These are phyloP conservation scores for Tetrapisispora phaffii DNA, from an alignment of 805 yeast genomes.

Conservation along the genomic window DNA sequence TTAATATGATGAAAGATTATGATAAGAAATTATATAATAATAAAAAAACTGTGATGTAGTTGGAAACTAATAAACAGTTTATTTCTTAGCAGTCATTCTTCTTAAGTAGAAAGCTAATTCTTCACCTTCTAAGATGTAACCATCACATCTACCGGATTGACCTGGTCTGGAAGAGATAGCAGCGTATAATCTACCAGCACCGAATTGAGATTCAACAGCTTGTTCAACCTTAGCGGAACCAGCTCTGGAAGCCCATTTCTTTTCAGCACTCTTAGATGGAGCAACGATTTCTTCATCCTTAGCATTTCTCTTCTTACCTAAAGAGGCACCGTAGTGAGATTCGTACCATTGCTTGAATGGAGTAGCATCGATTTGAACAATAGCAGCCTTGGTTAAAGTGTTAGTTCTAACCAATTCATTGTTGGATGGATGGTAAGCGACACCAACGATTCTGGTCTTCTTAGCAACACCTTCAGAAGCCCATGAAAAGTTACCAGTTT, in stretches of 20 bases:
- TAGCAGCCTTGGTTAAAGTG: slow-evolving; percentile 97
- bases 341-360: slow-evolving; percentile 99
- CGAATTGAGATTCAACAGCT: slow-evolving; percentile 92
- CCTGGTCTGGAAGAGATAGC: slow-evolving; percentile 99
- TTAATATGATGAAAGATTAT: slow-evolving; percentile 4
- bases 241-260: slow-evolving; percentile 91
- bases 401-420: slow-evolving; percentile 99
- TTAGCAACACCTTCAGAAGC: slow-evolving; percentile 97
- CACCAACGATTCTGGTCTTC: slow-evolving; percentile 98
- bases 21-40: slow-evolving; percentile 3
- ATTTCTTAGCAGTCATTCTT: slow-evolving; percentile 99
- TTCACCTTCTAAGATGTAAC: slow-evolving; percentile 99
- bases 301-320: slow-evolving; percentile 73
- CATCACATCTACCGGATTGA: slow-evolving; percentile 99
- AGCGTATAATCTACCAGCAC: slow-evolving; percentile 98
- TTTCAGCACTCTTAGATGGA: slow-evolving; percentile 72
- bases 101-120: slow-evolving; percentile 99
- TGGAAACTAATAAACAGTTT: slow-evolving; percentile 28
- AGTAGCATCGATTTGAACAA: slow-evolving; percentile 98
- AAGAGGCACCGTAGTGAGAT: slow-evolving; percentile 89
- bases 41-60: slow-evolving; percentile 1
- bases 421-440: slow-evolving; percentile 98
- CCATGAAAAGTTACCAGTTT: slow-evolving; percentile 99
- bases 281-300: slow-evolving; percentile 41
- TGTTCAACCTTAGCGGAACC: slow-evolving; percentile 73